Evolutionary conservation across 495 filamentous ascomycete species (phyloP).

Genomic region (Staphylotrichum longicolle): DNA sequence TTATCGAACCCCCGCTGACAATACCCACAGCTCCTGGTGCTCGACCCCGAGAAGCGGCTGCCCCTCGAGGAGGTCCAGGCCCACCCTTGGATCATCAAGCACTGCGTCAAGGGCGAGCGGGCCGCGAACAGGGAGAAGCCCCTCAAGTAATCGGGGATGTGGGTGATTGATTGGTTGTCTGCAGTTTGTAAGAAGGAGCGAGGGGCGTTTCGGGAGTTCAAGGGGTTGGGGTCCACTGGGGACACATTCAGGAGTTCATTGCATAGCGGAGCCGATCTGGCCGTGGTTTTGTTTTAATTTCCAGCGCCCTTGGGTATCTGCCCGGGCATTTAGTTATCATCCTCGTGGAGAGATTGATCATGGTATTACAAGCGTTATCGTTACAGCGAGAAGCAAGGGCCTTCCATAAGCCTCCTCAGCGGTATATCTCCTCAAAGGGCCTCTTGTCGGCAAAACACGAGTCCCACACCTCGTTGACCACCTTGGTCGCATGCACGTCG

Average conservation of each 20-base stretch:
- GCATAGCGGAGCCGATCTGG: conserved; percentile 19
- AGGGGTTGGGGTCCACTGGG: background rate
- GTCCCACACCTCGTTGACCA: conserved; percentile 96
- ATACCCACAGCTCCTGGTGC: conserved; percentile 70
- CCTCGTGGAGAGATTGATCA: conserved; percentile 1
- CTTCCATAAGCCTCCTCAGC: conserved; percentile 48
- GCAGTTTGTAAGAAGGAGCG: conserved; percentile 6
- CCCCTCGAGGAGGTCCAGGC: conserved; percentile 82
- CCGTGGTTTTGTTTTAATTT: conserved; percentile 13
- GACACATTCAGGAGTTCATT: conserved; percentile 11
- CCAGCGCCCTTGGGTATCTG: background rate
- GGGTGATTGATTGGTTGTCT: conserved; percentile 13
- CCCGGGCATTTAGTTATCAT: background rate
- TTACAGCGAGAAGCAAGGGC: background rate
- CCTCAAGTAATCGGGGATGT: conserved; percentile 24
- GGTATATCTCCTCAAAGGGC: conserved; percentile 95
- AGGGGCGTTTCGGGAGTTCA: conserved; percentile 20
- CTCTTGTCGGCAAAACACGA: conserved; percentile 92
- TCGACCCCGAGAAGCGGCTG: conserved; percentile 92
- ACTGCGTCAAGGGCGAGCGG: conserved; percentile 79
- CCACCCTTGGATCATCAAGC: conserved; percentile 97
- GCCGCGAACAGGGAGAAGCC: conserved; percentile 51
- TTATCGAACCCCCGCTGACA: background rate
- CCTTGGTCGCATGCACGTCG: conserved; percentile 78
- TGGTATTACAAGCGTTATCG: conserved; percentile 17